A percentile compares a stretch with the other conserved stretches of the same genome.
These are phyloP conservation scores for Epichloe baconii DNA, from an alignment of 2,329 filamentous ascomycete genomes.

Conservation along the genomic window DNA sequence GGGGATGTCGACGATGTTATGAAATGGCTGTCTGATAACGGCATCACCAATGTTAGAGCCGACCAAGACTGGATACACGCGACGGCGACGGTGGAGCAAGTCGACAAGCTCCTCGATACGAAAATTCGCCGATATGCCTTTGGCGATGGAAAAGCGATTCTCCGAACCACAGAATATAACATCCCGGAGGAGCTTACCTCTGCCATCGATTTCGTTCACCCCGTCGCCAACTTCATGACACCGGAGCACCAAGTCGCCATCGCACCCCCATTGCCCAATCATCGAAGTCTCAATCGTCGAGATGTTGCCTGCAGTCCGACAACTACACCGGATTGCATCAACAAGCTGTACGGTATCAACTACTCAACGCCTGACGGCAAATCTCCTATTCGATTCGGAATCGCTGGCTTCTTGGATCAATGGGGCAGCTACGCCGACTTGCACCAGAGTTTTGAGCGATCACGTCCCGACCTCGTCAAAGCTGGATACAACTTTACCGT, in stretches of 20 bases:
- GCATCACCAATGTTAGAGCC: constrained; percentile 19
- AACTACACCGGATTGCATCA: constrained; percentile 29
- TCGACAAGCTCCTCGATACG: constrained; percentile 28
- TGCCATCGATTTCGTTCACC: constrained; percentile 33
- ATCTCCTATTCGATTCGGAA: constrained; percentile 27
- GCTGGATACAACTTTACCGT: constrained; percentile 27
- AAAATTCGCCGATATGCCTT: constrained; percentile 30
- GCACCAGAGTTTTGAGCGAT: constrained; percentile 22
- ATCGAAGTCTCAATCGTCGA: neutral
- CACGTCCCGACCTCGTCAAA: constrained; percentile 23
- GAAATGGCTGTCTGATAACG: constrained; percentile 28
- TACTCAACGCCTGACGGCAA: constrained; percentile 16
- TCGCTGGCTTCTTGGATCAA: constrained; percentile 38
- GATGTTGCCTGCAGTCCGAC: constrained; percentile 2
- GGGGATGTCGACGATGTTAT: constrained; percentile 23
- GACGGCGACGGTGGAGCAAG: constrained; percentile 25
- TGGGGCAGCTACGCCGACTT: constrained; percentile 32
- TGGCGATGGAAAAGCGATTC: constrained; percentile 20
- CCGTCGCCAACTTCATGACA: constrained; percentile 35
- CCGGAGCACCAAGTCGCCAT: constrained; percentile 20
- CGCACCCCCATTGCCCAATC: neutral
- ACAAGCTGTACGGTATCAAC: constrained; percentile 32
- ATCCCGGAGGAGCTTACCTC: constrained; percentile 26
- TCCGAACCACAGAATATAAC: constrained; percentile 32
- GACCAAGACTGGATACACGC: constrained; percentile 31